Base-by-base conservation (phyloP, 179 eudicot genomes). In the Spergularia azorica region DNA sequence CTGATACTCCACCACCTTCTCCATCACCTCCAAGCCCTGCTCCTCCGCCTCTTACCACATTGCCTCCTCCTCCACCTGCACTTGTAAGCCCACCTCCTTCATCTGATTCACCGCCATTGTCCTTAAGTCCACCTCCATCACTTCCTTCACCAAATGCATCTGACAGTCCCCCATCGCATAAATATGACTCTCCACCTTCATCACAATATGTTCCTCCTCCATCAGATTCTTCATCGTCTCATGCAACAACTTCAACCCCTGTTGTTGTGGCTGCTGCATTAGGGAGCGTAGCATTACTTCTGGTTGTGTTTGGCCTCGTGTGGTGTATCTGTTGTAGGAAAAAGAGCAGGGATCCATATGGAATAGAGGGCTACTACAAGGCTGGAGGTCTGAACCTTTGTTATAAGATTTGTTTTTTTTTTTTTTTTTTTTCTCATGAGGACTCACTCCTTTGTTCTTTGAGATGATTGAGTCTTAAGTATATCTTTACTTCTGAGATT, bases 261-360 rank as follows among this genome's bases (percentile, higher is more conserved):
- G 73, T 73, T 63, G 63, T 79, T 4, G 63, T 74, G 36, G 88
- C 82, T 20, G 76, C 79, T 71, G 83, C 73, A 17, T 56, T 85
- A 73, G 88, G 83, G 8, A 77, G 85, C 67, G 81, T 82, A 16
- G 80, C 57, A 14, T 59, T 82, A 50, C n/a, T 72, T 17, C 63
- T 85, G 46, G 81, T 80, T n/a, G 72, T 79, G 21, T 71, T 77
- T 70, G 71, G 54, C 60, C 38, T 85, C 14, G 43, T 82, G 26
- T 85, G 85, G 80, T 20, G 79, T 38, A 57, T 77, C 48, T 80
- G 69, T 38, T 59, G 72, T 52, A 80, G 79, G 68, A 84, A 62
- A 77, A 85, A 75, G 61, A 82, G 70, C 70, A 79, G 74, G 63
- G 80, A 82, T 66, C 76, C 79, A 13, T 67, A 79, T 43, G 83